A percentile compares a stretch with the other conserved stretches of the same genome.
Evolutionary conservation across 495 filamentous ascomycete species (phyloP).

Genomic region (Ascodesmis nigricans): DNA sequence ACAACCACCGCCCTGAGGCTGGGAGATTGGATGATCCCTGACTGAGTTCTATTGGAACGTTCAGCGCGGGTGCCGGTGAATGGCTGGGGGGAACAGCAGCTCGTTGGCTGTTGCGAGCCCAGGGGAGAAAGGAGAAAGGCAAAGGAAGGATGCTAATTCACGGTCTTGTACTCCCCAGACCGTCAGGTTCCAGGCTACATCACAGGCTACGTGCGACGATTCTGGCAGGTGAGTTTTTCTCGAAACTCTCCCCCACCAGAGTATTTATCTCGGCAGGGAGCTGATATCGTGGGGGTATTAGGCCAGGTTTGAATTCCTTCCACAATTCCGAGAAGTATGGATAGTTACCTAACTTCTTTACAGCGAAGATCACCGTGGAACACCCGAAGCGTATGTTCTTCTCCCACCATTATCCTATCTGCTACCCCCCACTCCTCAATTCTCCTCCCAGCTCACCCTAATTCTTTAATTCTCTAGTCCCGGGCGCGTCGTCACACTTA

Average conservation of each 20-base stretch:
- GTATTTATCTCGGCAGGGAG: too few species aligned
- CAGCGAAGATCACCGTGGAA: constrained; percentile 88
- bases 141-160: too few species aligned
- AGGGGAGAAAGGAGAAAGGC: too few species aligned
- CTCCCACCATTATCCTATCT: constrained; percentile 1
- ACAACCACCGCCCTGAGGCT: too few species aligned
- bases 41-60: too few species aligned
- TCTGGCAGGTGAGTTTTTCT: constrained; percentile 62
- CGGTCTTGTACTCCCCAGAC: too few species aligned
- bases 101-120: too few species aligned
- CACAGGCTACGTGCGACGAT: constrained; percentile 63
- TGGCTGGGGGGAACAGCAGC: too few species aligned
- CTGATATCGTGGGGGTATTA: constrained; percentile 12
- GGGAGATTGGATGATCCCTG: too few species aligned
- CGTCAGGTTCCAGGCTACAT: constrained; percentile 76
- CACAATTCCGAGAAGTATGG: constrained; percentile 2
- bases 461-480: constrained; percentile 26
- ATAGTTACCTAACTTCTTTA: constrained; percentile 12
- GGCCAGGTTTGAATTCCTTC: constrained; percentile 22
- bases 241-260: too few species aligned
- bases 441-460: background rate
- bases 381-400: constrained; percentile 36
- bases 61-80: too few species aligned
- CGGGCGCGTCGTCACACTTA: constrained; percentile 83
- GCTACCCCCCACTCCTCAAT: background rate